Conservation (phyloP, 768 basidiomycete species). For the Kwoniella newhampshirensis region DNA sequence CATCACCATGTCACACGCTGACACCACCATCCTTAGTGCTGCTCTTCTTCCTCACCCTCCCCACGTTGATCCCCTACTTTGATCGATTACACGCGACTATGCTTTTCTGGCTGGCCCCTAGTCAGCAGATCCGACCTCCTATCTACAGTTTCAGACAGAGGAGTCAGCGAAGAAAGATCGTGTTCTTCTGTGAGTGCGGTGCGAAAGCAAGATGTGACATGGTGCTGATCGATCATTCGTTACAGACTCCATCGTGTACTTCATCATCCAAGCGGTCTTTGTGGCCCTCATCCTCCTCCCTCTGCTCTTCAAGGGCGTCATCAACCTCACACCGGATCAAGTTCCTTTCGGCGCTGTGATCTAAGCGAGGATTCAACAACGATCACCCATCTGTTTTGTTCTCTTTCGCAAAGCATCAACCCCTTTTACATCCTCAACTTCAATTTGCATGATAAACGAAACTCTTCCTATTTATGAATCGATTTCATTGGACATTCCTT, state of each 20-base stretch:
- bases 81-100: slow-evolving; percentile 87
- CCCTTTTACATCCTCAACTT: not conserved
- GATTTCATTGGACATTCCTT: slow-evolving; percentile 1
- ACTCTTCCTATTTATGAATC: not conserved
- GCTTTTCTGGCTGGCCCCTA: slow-evolving; percentile 79
- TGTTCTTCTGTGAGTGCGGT: slow-evolving; percentile 55
- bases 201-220: not conserved
- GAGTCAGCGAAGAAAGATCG: slow-evolving; percentile 84
- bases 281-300: slow-evolving; percentile 64
- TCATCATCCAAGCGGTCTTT: slow-evolving; percentile 67
- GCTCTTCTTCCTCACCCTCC: slow-evolving; percentile 84
- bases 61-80: slow-evolving; percentile 84
- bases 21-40: slow-evolving; percentile 57
- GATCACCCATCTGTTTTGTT: not conserved
- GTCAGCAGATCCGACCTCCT: slow-evolving; percentile 60
- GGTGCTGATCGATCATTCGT: slow-evolving; percentile 3
- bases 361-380: slow-evolving; percentile 15
- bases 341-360: slow-evolving; percentile 47
- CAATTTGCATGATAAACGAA: not conserved
- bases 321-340: slow-evolving; percentile 57
- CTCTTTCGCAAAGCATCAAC: not conserved
- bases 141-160: slow-evolving; percentile 87
- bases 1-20: slow-evolving; percentile 3
- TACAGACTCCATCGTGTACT: slow-evolving; percentile 71
- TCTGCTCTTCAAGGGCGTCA: slow-evolving; percentile 62